Evolutionary conservation across 768 basidiomycete species (phyloP).

Genomic region (Candolleomyces aberdarensis): DNA sequence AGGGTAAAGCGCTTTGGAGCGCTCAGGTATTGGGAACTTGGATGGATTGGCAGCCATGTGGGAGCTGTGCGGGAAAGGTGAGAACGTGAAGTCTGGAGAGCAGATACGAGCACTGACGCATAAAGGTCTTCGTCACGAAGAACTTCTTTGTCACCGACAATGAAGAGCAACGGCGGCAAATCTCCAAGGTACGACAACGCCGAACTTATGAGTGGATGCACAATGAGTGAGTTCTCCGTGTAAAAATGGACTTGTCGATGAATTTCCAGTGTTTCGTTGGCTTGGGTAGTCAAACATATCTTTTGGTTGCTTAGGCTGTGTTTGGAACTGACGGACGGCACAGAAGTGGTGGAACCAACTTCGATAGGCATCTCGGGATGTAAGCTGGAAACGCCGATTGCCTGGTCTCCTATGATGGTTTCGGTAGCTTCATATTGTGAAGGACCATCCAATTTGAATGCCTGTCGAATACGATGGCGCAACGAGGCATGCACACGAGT

Average conservation of each 20-base stretch:
- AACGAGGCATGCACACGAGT: constrained; percentile 53
- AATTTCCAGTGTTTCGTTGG: constrained; percentile 54
- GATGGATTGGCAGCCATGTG: constrained; percentile 90
- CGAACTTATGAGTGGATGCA: constrained; percentile 83
- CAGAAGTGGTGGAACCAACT: constrained; percentile 45
- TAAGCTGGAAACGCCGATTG: neutral
- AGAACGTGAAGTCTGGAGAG: constrained; percentile 3
- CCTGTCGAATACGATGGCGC: constrained; percentile 58
- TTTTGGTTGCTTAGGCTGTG: constrained; percentile 32
- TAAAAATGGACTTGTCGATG: constrained; percentile 84
- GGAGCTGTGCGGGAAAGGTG: constrained; percentile 50
- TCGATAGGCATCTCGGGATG: constrained; percentile 32
- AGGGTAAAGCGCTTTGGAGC: constrained; percentile 52
- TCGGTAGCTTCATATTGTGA: constrained; percentile 15
- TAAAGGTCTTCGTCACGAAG: constrained; percentile 91
- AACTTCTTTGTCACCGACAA: constrained; percentile 89
- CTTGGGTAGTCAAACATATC: constrained; percentile 39
- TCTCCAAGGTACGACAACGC: constrained; percentile 84
- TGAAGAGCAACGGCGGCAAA: constrained; percentile 80
- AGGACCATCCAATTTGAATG: constrained; percentile 35
- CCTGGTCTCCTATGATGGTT: constrained; percentile 15
- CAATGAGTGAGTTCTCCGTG: constrained; percentile 70
- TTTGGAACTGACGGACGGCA: constrained; percentile 35
- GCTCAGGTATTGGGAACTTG: constrained; percentile 50
- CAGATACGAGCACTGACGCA: constrained; percentile 38